Evolutionary conservation across 495 filamentous ascomycete species (phyloP), one percentile per base, ranked within the genome.

Genomic region (Aspergillus carlsbadensis): DNA sequence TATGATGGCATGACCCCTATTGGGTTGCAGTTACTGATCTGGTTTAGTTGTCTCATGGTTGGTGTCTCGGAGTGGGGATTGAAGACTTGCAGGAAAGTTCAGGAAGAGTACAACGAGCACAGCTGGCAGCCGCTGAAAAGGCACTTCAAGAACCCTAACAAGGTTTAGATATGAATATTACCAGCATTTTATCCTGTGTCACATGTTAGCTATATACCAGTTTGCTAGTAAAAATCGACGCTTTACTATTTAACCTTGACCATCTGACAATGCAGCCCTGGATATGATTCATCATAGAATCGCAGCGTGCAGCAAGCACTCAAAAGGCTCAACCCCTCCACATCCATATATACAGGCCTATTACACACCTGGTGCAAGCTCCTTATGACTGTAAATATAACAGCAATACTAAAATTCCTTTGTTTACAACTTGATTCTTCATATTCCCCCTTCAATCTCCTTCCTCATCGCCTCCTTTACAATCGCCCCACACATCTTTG

Each of bases 51-150:
- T 57, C 69, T 90, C 37, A 95, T 96, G 92, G 82, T 96, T 10
- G 92, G 92, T 4, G 90, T 96, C 13, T 95, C 91, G 14, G 89
- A 93, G 60, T 96, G 92, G 92, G 92, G 90, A 0, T 70, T 96
- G 49, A 87, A 89, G 70, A 85, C 79, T 42, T 96, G 91, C 61
- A 77, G 81, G 63, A 95, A 93, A 77, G 87, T 95, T 35, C 92
- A 96, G 72, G 79, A 84, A 58, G 83, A 81, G 52, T 96, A 96
- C 63, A 93, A 86, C 65, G 83, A 84, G 48, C 87, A 96, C 71
- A 93, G 89, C 69, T 96, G 92, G 92, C 82, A 81, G 33, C 83
- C 85, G 6, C 66, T 96, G 58, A 87, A 90, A 72, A 77, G 87
- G 36, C 86, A 89, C 66, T 96, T 95, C 76, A 78, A 80, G 69